Evolutionary conservation across 352 stramenopile genomes (phyloP).

Genomic region (Globisporangium canariense): DNA sequence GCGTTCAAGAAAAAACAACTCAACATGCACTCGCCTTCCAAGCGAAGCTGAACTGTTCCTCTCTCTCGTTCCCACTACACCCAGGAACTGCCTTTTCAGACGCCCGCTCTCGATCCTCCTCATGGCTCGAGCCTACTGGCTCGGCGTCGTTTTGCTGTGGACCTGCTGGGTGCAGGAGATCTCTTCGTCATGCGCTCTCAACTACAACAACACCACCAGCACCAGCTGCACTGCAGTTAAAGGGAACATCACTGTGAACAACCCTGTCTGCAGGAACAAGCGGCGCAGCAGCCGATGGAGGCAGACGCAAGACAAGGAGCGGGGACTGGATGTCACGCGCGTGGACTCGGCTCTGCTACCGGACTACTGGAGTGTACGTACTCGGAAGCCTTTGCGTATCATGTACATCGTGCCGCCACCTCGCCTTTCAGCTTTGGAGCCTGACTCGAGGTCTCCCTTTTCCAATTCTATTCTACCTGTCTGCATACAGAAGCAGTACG

Average conservation of each 20-base stretch:
- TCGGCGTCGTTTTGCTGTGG: not conserved
- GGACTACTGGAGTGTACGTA: conserved; percentile 50
- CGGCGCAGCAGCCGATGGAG: not conserved
- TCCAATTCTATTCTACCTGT: no score
- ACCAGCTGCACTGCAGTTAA: not conserved
- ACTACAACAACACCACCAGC: not conserved
- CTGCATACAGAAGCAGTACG: not conserved
- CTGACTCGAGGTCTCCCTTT: no score
- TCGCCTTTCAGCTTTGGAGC: no score
- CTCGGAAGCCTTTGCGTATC: no score
- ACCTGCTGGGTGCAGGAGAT: no score
- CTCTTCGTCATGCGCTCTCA: no score
- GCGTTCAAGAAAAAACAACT: not conserved
- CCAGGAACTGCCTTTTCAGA: no score
- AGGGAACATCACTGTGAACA: not conserved
- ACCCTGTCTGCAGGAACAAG: not conserved
- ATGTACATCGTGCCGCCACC: no score
- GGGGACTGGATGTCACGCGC: conserved; percentile 7
- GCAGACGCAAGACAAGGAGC: not conserved
- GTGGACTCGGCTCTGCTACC: conserved; percentile 43
- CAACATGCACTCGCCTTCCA: not conserved
- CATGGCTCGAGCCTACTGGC: not conserved
- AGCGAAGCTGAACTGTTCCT: no score
- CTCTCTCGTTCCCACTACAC: no score
- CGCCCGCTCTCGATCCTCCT: no score